Base-by-base conservation (phyloP, 1,284 basidiomycete species). In the Malassezia pachydermatis region DNA sequence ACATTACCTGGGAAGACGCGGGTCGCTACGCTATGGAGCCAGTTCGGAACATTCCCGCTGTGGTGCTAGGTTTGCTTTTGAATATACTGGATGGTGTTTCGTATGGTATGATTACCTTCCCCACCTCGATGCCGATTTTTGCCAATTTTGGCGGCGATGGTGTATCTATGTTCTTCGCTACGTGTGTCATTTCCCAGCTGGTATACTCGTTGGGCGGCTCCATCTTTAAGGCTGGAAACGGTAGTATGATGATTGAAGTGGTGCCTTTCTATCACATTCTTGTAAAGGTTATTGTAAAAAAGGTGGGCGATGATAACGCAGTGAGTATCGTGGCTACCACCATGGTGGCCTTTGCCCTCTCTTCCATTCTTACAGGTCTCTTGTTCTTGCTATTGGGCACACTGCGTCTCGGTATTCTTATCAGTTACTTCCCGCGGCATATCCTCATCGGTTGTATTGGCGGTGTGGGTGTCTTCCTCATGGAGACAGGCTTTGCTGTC, bases 211-310 rank as follows among this genome's bases (percentile, higher is more conserved):
- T 68, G 8, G 88, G 89, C 1, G 89, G 86, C 1, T 88, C 85
- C 58, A 84, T 84, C 32, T 96, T 96, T 73, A 75, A 74, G 46
- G 75, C 69, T 24, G 74, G 73, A 7, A 96, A 94, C 73, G 89
- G 89, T 8, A 90, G 86, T 46, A 95, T 96, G 89, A 94, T 95
- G 88, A 96, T 96, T 57, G 90, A 96, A 73, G 87, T 89, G 10
- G 58, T 70, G 5, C 90, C 92, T 0, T 96, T 96, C 75, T 94
- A 90, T 70, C 90, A 95, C 70, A 86, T 95, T 51, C 77, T 96
- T 37, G 86, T 86, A 4, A 80, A 78, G 37, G 80, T 78, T 33
- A 92, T 96, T 48, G 80, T 84, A 7, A 66, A 74, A 4, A 76
- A 84, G 14, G 79, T 92, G 19, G 86, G 84, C 2, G 79, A 81